Conservation (phyloP, 306 rosid species). For the Quercus bicolor region DNA sequence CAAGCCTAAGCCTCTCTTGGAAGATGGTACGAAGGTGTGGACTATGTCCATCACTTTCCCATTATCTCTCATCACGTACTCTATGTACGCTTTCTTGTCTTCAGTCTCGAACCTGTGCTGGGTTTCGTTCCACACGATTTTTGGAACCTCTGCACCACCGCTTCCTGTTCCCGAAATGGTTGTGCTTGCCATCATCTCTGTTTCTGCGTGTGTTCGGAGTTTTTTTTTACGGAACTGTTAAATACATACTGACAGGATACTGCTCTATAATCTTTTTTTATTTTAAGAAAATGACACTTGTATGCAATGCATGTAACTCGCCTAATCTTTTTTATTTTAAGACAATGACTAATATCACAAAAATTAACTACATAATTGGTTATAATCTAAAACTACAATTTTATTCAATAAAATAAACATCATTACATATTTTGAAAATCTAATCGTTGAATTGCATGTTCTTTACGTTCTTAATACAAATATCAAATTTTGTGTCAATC, state of each 20-base stretch:
- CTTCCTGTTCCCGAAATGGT: constrained; percentile 14
- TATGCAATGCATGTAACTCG: too few species aligned
- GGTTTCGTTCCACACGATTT: constrained; percentile 60
- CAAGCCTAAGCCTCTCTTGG: constrained; percentile 81
- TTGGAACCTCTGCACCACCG: constrained; percentile 23
- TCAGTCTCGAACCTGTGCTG: constrained; percentile 66
- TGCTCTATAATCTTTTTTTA: neutral
- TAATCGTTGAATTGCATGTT: too few species aligned
- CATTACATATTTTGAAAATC: too few species aligned
- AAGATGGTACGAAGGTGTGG: constrained; percentile 82
- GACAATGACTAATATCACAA: too few species aligned
- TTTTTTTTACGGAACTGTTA: too few species aligned
- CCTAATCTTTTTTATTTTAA: too few species aligned
- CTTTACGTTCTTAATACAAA: too few species aligned
- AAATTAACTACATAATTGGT: fast-evolving
- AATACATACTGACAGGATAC: too few species aligned
- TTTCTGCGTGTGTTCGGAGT: neutral
- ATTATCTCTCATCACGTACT: constrained; percentile 41
- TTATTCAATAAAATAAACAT: too few species aligned
- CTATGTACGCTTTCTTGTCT: constrained; percentile 70
- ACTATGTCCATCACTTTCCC: constrained; percentile 69
- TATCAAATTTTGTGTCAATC: too few species aligned
- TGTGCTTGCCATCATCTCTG: constrained; percentile 34
- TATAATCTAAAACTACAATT: too few species aligned
- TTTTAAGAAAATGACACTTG: too few species aligned